Conservation (phyloP, 352 stramenopile species). For the Phytophthora europaea region DNA sequence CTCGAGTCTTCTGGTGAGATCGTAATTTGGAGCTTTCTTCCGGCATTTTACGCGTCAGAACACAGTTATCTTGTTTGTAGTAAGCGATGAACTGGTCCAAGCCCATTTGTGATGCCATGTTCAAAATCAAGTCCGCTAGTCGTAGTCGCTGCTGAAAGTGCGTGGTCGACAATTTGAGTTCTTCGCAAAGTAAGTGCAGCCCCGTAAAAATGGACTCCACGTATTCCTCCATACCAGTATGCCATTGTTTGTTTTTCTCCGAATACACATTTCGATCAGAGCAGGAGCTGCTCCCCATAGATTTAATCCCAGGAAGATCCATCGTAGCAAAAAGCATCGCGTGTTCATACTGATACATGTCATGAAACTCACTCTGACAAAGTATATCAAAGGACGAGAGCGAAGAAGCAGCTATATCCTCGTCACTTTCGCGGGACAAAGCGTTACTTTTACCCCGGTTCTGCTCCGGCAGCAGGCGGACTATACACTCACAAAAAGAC, state of each 20-base stretch:
- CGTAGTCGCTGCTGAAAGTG: slow-evolving; percentile 41
- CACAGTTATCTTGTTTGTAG: slow-evolving; percentile 58
- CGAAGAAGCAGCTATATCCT: slow-evolving; percentile 12
- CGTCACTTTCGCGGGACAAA: neutral
- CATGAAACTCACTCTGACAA: slow-evolving; percentile 54
- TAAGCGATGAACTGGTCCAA: slow-evolving; percentile 57
- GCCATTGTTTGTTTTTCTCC: neutral
- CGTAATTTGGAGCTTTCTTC: neutral
- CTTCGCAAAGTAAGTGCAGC: slow-evolving; percentile 79
- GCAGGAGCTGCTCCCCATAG: neutral
- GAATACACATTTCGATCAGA: neutral
- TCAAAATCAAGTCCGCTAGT: slow-evolving; percentile 48
- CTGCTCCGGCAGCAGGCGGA: slow-evolving; percentile 19
- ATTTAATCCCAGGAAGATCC: slow-evolving; percentile 25
- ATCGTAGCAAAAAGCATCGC: slow-evolving; percentile 52
- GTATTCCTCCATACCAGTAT: slow-evolving; percentile 21
- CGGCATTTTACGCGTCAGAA: slow-evolving; percentile 11
- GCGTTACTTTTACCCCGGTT: neutral
- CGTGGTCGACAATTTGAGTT: slow-evolving; percentile 63
- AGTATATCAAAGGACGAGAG: slow-evolving; percentile 52
- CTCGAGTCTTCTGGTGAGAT: slow-evolving; percentile 1
- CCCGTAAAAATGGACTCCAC: slow-evolving; percentile 49
- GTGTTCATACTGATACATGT: slow-evolving; percentile 55
- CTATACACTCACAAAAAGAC: slow-evolving; percentile 32
- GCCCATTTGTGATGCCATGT: slow-evolving; percentile 42